Percentiles rank a stretch among this genome's conserved stretches.
Evolutionary conservation across 2,329 filamentous ascomycete genomes (phyloP).

Genomic region (Apiospora hydei): DNA sequence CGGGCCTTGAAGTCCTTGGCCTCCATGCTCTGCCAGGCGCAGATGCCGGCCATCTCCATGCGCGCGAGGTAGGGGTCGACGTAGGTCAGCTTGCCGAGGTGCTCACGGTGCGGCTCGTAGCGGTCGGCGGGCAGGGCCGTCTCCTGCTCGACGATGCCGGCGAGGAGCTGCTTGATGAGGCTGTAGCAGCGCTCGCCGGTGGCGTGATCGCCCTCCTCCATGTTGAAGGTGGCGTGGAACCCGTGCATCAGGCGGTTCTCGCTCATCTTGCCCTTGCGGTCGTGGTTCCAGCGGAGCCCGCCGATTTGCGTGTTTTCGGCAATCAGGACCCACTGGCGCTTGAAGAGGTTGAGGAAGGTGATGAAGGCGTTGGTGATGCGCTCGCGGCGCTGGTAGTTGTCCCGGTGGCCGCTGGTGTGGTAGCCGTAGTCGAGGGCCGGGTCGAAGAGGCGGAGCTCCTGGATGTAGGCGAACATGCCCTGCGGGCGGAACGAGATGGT

Average conservation of each 20-base stretch:
- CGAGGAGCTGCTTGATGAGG: neutral
- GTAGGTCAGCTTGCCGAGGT: neutral
- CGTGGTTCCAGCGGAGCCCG: neutral
- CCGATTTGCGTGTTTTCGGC: too few species aligned
- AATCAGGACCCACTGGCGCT: neutral
- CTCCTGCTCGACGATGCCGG: neutral
- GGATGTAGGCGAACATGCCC: neutral
- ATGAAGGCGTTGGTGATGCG: neutral
- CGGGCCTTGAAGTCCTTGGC: neutral
- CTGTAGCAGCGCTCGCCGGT: neutral
- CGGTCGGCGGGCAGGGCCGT: neutral
- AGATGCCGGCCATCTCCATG: slow-evolving; percentile 22
- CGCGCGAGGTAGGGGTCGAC: slow-evolving; percentile 13
- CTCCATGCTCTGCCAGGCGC: slow-evolving; percentile 22
- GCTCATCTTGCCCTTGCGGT: too few species aligned
- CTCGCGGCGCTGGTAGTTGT: neutral
- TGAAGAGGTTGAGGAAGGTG: neutral
- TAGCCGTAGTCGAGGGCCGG: neutral
- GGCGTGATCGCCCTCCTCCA: neutral
- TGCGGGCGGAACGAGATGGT: too few species aligned
- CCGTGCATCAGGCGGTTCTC: neutral
- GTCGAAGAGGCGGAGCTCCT: slow-evolving; percentile 8
- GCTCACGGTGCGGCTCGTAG: neutral
- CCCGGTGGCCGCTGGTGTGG: neutral
- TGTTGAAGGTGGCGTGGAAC: neutral